phyloP scores from a whole-genome alignment of 768 basidiomycete genomes.

The Gautieria morchelliformis region DNA sequence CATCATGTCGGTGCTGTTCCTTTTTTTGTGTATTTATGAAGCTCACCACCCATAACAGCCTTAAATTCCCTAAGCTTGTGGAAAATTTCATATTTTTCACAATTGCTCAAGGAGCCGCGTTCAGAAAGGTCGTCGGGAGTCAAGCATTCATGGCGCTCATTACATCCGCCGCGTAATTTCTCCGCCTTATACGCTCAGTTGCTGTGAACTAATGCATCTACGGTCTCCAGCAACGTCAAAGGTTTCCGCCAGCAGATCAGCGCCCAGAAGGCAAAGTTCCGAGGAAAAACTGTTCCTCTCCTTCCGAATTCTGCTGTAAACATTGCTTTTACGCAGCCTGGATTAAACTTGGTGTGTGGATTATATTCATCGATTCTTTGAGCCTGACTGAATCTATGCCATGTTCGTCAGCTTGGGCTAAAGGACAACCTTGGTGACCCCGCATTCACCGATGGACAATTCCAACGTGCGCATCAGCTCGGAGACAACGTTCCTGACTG shows the following conservation, averaged over 20 bases:
- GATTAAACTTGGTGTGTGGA: slow-evolving; percentile 23
- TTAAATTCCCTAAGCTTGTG: slow-evolving; percentile 45
- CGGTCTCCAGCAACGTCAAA: not conserved
- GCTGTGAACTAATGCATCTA: not conserved
- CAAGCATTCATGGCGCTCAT: slow-evolving; percentile 32
- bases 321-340: slow-evolving; percentile 43
- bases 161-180: slow-evolving; percentile 35
- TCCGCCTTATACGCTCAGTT: slow-evolving; percentile 6
- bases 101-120: slow-evolving; percentile 33
- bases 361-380: not conserved
- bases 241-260: not conserved
- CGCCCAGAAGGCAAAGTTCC: not conserved
- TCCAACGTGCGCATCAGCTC: slow-evolving; percentile 26
- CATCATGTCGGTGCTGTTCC: slow-evolving; percentile 7
- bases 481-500: slow-evolving; percentile 34
- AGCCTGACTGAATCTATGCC: not conserved
- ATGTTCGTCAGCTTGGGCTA: slow-evolving; percentile 27
- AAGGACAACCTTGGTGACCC: slow-evolving; percentile 30
- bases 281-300: slow-evolving; percentile 18
- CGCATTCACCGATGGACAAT: slow-evolving; percentile 34
- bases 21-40: not conserved
- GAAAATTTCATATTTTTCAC: slow-evolving; percentile 44
- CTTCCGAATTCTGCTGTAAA: slow-evolving; percentile 38
- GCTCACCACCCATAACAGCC: slow-evolving; percentile 20
- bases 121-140: slow-evolving; percentile 30